These are phyloP conservation scores for Crotalaria pallida DNA, from an alignment of 306 rosid species.

Conservation along the genomic window DNA sequence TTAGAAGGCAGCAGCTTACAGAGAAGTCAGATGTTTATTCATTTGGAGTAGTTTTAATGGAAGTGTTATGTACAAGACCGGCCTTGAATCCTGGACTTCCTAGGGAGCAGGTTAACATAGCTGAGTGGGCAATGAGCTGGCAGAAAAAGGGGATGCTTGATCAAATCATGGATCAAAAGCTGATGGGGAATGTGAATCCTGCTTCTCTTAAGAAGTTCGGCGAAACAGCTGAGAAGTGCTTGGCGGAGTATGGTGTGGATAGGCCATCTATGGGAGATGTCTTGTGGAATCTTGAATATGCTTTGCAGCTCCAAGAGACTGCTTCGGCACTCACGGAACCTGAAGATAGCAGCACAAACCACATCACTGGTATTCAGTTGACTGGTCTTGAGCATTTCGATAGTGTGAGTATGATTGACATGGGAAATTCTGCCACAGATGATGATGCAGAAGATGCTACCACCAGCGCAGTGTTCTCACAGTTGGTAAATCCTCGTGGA, in stretches of 20 bases:
- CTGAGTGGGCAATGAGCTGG: constrained; percentile 98
- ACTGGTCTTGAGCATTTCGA: constrained; percentile 71
- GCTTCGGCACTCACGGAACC: constrained; percentile 81
- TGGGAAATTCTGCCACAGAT: constrained; percentile 47
- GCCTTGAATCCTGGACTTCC: constrained; percentile 97
- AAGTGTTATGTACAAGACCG: constrained; percentile 94
- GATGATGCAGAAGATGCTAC: constrained; percentile 74
- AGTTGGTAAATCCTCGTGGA: constrained; percentile 90
- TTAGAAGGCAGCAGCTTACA: constrained; percentile 92
- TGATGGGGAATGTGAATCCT: constrained; percentile 74
- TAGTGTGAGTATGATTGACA: constrained; percentile 70
- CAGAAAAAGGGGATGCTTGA: constrained; percentile 97
- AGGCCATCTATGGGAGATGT: constrained; percentile 99
- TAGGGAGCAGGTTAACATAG: constrained; percentile 91
- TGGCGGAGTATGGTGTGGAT: constrained; percentile 86
- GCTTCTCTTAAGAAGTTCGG: constrained; percentile 93
- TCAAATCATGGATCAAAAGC: constrained; percentile 85
- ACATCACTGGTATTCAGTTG: constrained; percentile 77
- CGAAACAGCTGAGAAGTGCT: constrained; percentile 93
- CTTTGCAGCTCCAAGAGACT: constrained; percentile 91
- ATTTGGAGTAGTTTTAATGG: constrained; percentile 94
- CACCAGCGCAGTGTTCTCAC: constrained; percentile 94
- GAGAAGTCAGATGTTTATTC: constrained; percentile 98
- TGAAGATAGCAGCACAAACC: constrained; percentile 92
- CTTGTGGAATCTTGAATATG: constrained; percentile 90